Percentiles rank a stretch among this genome's conserved stretches.
Conservation (phyloP, 2,329 filamentous ascomycete genomes). For the Davidsoniella neocaledoniae region DNA sequence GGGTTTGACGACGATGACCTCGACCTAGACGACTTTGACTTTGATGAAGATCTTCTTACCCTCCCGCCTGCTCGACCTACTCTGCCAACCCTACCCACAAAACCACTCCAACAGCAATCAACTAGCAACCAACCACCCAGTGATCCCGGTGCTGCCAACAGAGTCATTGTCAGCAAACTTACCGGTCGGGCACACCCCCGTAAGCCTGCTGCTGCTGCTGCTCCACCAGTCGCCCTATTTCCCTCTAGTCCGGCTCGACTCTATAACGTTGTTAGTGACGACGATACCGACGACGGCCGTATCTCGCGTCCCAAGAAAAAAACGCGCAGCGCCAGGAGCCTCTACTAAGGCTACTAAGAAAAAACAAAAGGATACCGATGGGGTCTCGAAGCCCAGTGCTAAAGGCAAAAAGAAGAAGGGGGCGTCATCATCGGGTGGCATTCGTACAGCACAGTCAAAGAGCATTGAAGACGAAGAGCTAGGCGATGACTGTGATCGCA, state of each 20-base stretch:
- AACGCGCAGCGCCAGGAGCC: not conserved
- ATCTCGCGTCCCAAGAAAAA: not conserved
- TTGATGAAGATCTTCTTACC: slow-evolving; percentile 1
- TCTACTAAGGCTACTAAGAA: not conserved
- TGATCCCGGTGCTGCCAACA: not conserved
- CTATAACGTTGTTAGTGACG: slow-evolving; percentile 8
- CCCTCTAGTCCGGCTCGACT: slow-evolving; percentile 10
- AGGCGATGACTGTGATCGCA: slow-evolving; percentile 10
- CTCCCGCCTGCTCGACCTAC: not conserved
- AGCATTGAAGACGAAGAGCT: slow-evolving; percentile 8
- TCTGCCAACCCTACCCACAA: not conserved
- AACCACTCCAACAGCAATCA: not conserved
- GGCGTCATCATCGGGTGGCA: not conserved
- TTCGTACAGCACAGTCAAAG: not conserved
- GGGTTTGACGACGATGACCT: slow-evolving; percentile 5
- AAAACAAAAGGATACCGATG: not conserved
- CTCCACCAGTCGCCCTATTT: not conserved
- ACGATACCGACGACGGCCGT: slow-evolving; percentile 1
- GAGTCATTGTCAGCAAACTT: not conserved
- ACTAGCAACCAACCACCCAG: too few species aligned
- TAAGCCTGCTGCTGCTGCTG: not conserved
- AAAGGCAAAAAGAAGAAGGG: not conserved
- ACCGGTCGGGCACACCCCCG: not conserved
- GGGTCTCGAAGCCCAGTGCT: not conserved
- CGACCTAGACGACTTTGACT: slow-evolving; percentile 5